These are phyloP conservation scores for Borovskyia barvae DNA, from an alignment of 208 protist genomes.

Conservation along the genomic window DNA sequence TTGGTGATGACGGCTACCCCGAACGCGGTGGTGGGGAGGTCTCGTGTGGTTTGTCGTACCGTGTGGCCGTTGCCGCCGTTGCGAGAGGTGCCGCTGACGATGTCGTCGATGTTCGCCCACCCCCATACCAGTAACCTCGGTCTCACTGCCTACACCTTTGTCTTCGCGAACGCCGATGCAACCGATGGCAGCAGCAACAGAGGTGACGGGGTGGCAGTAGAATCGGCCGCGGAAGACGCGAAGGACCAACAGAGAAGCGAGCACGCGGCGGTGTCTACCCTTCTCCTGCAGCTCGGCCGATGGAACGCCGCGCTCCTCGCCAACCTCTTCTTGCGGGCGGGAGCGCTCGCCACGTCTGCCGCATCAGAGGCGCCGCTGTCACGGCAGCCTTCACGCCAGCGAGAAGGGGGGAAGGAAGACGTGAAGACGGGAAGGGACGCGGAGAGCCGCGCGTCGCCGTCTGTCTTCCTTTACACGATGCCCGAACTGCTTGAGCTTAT, in stretches of 20 bases:
- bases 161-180: no score
- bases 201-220: neutral
- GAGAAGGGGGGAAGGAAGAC: no score
- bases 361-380: neutral
- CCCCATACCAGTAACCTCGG: no score
- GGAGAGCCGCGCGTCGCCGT: neutral
- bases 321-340: neutral
- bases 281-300: slow-evolving; percentile 5
- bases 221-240: neutral
- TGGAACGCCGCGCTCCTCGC: slow-evolving; percentile 10
- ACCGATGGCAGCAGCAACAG: no score
- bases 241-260: no score
- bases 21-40: no score
- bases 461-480: neutral
- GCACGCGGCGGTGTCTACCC: neutral
- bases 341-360: no score
- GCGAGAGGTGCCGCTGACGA: neutral
- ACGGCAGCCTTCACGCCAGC: neutral
- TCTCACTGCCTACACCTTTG: no score
- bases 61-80: slow-evolving; percentile 6
- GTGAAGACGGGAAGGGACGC: no score
- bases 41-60: slow-evolving; percentile 4
- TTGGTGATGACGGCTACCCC: neutral
- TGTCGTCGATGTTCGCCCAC: no score
- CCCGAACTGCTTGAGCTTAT: slow-evolving; percentile 7